phyloP scores from a whole-genome alignment of 371 early-diverging fungal genomes.

The Mortierella polycephala region DNA sequence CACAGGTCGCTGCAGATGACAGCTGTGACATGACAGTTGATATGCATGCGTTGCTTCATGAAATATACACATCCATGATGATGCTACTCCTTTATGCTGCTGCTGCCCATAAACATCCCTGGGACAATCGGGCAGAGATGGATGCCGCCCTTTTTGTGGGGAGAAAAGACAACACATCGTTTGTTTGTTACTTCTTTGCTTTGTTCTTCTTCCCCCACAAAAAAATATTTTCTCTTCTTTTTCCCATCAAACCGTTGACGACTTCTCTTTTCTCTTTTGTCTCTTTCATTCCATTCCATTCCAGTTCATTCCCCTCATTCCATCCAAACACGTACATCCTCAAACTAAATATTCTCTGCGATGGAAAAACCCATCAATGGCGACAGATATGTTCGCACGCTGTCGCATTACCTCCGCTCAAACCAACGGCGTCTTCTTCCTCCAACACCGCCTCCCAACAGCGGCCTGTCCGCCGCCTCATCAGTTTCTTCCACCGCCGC shows the following conservation, averaged over 20 bases:
- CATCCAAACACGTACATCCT: neutral
- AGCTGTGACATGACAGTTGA: too few species aligned
- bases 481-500: conserved; percentile 11
- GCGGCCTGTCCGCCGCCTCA: conserved; percentile 14
- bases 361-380: conserved; percentile 55
- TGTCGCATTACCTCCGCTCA: conserved; percentile 67
- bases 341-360: neutral
- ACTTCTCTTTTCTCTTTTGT: neutral
- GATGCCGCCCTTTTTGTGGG: neutral
- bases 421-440: conserved; percentile 58
- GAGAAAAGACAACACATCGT: too few species aligned
- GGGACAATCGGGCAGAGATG: too few species aligned
- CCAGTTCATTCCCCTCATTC: neutral
- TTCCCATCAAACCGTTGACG: neutral
- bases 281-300: neutral
- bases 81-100: too few species aligned
- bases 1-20: too few species aligned
- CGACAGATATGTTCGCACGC: conserved; percentile 68
- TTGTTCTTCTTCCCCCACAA: neutral
- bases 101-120: too few species aligned
- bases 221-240: neutral
- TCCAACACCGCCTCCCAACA: conserved; percentile 6
- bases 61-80: too few species aligned
- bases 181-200: neutral
- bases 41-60: too few species aligned